Evolutionary conservation across 148 eudicot species (phyloP).

Genomic region (Nepenthes mirabilis): DNA sequence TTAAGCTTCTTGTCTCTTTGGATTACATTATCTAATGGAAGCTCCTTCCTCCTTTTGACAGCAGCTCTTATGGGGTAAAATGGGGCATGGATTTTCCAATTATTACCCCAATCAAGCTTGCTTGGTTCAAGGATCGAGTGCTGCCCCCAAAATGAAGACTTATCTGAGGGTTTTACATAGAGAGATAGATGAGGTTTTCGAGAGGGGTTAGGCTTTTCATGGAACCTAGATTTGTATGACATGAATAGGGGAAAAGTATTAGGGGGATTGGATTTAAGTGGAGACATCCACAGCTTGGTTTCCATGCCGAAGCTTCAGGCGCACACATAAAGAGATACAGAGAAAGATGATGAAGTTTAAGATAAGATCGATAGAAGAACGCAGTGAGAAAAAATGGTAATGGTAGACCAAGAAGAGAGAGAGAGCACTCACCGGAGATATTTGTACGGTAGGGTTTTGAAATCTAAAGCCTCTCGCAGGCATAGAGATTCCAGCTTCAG

Average conservation of each 20-base stretch:
- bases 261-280: slow-evolving; percentile 30
- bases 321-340: too few relatives aligned
- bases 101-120: slow-evolving; percentile 18
- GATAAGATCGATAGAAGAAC: too few relatives aligned
- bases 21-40: slow-evolving; percentile 81
- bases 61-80: slow-evolving; percentile 41
- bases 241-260: slow-evolving; percentile 36
- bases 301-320: slow-evolving; percentile 26
- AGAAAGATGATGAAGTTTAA: too few relatives aligned
- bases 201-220: slow-evolving; percentile 17
- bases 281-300: slow-evolving; percentile 25
- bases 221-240: slow-evolving; percentile 27
- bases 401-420: too few relatives aligned
- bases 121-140: slow-evolving; percentile 17
- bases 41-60: slow-evolving; percentile 90
- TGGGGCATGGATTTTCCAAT: slow-evolving; percentile 30
- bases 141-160: slow-evolving; percentile 42
- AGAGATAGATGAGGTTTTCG: slow-evolving; percentile 11
- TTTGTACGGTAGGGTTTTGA: too few relatives aligned
- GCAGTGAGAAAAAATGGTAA: too few relatives aligned
- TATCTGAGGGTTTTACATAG: slow-evolving; percentile 11
- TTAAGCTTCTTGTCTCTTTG: slow-evolving; percentile 95
- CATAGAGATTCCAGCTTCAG: too few relatives aligned
- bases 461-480: too few relatives aligned
- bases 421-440: too few relatives aligned